These are phyloP conservation scores for Epithemia pelagica DNA, from an alignment of 108 stramenopile genomes.

Conservation along the genomic window DNA sequence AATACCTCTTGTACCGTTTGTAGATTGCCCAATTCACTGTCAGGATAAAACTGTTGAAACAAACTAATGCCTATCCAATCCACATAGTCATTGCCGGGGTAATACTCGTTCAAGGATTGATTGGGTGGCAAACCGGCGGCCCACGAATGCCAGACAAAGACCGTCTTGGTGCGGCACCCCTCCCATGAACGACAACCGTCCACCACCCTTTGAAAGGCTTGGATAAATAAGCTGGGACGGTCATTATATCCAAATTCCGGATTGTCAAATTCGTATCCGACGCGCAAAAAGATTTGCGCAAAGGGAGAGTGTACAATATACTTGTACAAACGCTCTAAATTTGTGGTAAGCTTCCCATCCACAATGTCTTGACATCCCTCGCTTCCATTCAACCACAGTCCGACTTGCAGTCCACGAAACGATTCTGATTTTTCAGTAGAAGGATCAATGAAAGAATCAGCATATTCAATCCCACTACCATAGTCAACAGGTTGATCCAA, in stretches of 20 bases:
- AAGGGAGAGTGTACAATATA: conserved; percentile 25
- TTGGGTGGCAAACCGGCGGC: conserved; percentile 45
- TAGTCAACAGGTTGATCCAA: conserved; percentile 63
- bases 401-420: conserved; percentile 53
- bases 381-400: conserved; percentile 77
- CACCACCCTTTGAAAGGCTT: conserved; percentile 64
- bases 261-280: conserved; percentile 86
- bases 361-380: conserved; percentile 56
- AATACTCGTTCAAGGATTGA: conserved; percentile 41
- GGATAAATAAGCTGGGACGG: conserved; percentile 40
- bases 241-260: conserved; percentile 61
- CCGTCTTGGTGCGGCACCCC: conserved; percentile 31
- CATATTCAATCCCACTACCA: conserved; percentile 75
- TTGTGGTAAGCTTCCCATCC: conserved; percentile 40
- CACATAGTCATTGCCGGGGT: conserved; percentile 67
- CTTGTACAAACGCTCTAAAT: conserved; percentile 38
- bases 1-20: conserved; percentile 60
- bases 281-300: conserved; percentile 60
- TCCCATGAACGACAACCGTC: conserved; percentile 15
- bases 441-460: conserved; percentile 1
- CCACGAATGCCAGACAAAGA: conserved; percentile 87
- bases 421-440: conserved; percentile 17
- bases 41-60: conserved; percentile 58
- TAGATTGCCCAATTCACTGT: conserved; percentile 24
- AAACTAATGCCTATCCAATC: conserved; percentile 83